Conservation (phyloP, 108 stramenopile genomes). For the Skeletonema costatum region DNA sequence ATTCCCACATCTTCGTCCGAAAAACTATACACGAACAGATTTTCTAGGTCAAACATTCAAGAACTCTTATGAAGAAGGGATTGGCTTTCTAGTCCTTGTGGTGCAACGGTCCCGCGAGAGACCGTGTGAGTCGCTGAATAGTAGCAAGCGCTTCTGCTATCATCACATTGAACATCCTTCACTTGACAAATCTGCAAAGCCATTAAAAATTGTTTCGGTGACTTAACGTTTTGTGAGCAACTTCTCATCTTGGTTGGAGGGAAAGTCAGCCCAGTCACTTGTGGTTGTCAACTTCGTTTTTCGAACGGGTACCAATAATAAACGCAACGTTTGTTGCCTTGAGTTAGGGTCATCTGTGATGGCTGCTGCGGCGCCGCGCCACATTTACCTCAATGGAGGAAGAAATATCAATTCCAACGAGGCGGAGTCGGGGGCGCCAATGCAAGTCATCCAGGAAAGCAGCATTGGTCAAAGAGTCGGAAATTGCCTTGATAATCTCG, state of each 20-base stretch:
- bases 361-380: no score
- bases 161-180: slow-evolving; percentile 20
- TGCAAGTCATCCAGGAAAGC: slow-evolving; percentile 65
- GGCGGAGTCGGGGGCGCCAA: slow-evolving; percentile 61
- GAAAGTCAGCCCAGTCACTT: slow-evolving; percentile 15
- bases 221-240: slow-evolving; percentile 12
- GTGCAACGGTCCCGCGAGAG: slow-evolving; percentile 13
- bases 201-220: slow-evolving; percentile 20
- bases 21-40: slow-evolving; percentile 38
- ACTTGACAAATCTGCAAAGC: slow-evolving; percentile 2
- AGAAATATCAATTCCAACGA: slow-evolving; percentile 51
- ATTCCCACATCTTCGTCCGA: slow-evolving; percentile 48
- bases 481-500: slow-evolving; percentile 5
- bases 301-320: slow-evolving; percentile 54
- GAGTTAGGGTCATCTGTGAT: neutral
- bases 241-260: neutral
- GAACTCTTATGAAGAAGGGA: slow-evolving; percentile 41
- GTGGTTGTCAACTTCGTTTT: slow-evolving; percentile 47
- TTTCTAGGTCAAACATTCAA: slow-evolving; percentile 23
- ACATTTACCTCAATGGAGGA: slow-evolving; percentile 30
- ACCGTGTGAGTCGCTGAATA: slow-evolving; percentile 16
- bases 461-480: slow-evolving; percentile 12
- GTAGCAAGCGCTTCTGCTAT: slow-evolving; percentile 17
- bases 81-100: slow-evolving; percentile 58
- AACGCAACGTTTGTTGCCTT: slow-evolving; percentile 14